Conservation (phyloP, 2,329 filamentous ascomycete species). For the Simplicillium sp. region DNA sequence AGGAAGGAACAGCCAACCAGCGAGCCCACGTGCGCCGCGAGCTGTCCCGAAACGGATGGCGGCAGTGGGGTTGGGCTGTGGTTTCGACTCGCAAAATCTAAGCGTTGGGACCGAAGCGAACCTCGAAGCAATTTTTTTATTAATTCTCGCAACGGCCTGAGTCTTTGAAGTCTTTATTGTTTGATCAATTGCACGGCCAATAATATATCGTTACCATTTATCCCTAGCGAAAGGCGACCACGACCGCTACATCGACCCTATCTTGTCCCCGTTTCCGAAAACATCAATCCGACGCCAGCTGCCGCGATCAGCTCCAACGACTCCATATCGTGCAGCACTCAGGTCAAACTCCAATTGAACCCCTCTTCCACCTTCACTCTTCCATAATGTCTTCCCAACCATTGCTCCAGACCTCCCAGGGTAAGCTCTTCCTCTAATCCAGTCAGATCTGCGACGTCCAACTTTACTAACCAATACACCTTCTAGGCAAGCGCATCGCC, state of each 20-base stretch:
- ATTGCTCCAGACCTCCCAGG: constrained; percentile 86
- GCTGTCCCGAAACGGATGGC: background rate
- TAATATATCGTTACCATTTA: too few species aligned
- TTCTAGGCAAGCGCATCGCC: constrained; percentile 91
- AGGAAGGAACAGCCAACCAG: constrained; percentile 14
- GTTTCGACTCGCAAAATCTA: too few species aligned
- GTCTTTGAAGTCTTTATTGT: background rate
- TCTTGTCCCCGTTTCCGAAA: too few species aligned
- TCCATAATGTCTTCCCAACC: constrained; percentile 85
- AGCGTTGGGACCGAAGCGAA: background rate
- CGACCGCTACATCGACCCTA: too few species aligned
- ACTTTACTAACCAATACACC: constrained; percentile 7
- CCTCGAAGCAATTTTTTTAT: constrained; percentile 7
- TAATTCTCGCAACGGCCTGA: background rate
- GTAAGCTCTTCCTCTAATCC: constrained; percentile 36
- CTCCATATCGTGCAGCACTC: too few species aligned
- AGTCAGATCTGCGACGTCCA: background rate
- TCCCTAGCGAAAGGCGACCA: too few species aligned
- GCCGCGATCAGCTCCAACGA: constrained; percentile 1
- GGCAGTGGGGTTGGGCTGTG: too few species aligned
- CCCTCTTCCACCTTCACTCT: background rate
- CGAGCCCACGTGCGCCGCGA: constrained; percentile 5
- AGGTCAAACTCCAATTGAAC: too few species aligned
- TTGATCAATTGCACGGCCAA: background rate
- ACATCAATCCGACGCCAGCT: too few species aligned